Conservation (phyloP, 192 early-diverging fungal genomes). For the Coemansia reversa region DNA sequence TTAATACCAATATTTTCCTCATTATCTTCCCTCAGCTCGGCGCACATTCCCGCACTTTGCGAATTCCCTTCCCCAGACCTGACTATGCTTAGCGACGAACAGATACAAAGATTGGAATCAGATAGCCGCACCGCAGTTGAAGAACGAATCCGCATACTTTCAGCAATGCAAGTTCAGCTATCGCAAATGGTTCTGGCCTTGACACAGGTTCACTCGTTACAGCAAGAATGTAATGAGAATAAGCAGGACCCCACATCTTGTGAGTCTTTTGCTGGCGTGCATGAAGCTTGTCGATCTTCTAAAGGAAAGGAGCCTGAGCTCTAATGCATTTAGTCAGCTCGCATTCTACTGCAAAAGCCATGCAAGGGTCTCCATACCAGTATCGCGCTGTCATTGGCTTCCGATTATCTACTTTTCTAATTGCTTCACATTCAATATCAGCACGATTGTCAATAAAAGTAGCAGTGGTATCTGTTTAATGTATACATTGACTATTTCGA, state of each 20-base stretch:
- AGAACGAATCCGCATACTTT: conserved; percentile 65
- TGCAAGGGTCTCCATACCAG: background rate
- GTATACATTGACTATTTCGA: too few relatives aligned
- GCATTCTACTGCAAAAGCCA: background rate
- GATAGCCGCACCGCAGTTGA: conserved; percentile 62
- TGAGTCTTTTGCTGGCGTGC: background rate
- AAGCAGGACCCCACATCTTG: background rate
- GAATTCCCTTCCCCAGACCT: conserved; percentile 51
- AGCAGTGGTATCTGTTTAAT: too few relatives aligned
- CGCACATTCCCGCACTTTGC: conserved; percentile 28
- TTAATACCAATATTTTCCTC: conserved; percentile 36
- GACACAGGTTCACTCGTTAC: conserved; percentile 43
- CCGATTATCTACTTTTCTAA: too few relatives aligned
- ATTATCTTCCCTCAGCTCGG: background rate
- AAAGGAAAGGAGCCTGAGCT: conserved; percentile 29
- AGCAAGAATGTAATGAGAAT: background rate
- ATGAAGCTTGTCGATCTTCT: background rate
- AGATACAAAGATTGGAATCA: conserved; percentile 57
- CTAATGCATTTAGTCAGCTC: background rate
- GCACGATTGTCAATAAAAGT: background rate
- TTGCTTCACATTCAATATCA: background rate
- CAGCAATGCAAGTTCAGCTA: conserved; percentile 63
- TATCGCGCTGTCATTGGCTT: too few relatives aligned
- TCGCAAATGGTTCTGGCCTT: conserved; percentile 47
- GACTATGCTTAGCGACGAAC: conserved; percentile 57